These are phyloP conservation scores for Coffea humblotiana DNA, from an alignment of 305 asterid genomes.

Conservation along the genomic window DNA sequence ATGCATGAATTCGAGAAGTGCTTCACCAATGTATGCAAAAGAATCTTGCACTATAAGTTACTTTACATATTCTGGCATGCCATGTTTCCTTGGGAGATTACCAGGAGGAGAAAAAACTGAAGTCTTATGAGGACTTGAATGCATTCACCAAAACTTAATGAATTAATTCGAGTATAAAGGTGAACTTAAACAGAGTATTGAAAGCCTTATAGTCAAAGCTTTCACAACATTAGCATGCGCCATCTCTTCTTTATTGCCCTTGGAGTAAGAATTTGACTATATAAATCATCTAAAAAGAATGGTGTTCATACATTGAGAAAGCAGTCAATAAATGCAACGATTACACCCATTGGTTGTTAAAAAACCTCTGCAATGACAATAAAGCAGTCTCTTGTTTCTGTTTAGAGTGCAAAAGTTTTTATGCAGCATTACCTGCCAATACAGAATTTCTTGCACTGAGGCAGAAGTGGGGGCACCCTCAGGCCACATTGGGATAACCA, in stretches of 20 bases:
- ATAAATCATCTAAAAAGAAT: neutral
- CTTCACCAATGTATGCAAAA: neutral
- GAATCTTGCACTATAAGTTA: neutral
- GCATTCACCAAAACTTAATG: neutral
- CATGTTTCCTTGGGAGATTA: neutral
- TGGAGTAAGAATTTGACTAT: neutral
- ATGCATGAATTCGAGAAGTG: neutral
- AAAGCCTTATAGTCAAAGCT: neutral
- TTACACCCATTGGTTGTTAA: neutral
- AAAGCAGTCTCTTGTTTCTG: neutral
- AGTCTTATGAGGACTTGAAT: neutral
- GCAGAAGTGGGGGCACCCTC: constrained; percentile 89
- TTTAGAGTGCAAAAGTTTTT: constrained; percentile 4
- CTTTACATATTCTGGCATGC: neutral
- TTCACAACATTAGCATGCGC: neutral
- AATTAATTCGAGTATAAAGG: neutral
- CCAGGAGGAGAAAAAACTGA: neutral
- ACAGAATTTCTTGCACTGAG: constrained; percentile 88
- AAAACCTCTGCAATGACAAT: neutral
- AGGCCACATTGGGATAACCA: constrained; percentile 98
- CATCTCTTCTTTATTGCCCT: neutral
- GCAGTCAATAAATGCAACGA: neutral
- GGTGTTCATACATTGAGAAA: neutral
- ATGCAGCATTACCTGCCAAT: constrained; percentile 75
- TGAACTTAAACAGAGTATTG: neutral